Evolutionary conservation across 148 eudicot species (phyloP), one percentile per base, ranked within the genome.

Genomic region (Cornus florida): DNA sequence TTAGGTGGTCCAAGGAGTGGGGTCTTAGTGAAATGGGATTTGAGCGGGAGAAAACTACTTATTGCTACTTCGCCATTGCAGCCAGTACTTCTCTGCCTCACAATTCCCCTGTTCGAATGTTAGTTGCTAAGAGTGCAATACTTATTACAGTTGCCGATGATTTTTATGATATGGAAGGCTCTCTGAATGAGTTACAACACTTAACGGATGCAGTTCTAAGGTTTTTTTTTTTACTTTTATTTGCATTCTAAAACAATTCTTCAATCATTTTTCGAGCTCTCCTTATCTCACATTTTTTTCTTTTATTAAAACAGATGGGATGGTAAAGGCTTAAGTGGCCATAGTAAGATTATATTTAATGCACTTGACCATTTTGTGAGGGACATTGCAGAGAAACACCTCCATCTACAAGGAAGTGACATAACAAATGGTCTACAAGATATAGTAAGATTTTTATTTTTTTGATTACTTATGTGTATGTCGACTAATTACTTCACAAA

Each of bases 121-220:
- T 83, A 0, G 76, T 80, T 32, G 80, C 90, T 38, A 89, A 89
- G 71, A 64, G 74, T 69, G 83, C 84, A 7, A 80, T 85, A 64
- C 35, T 87, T 64, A 38, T 85, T 13, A 87, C 90, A 0, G 82
- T 87, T 78, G 85, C 82, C 8, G 90, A 89, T 67, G 92, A 89
- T 43, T 87, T 79, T 53, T 89, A 77, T 23, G 92, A 89, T 71
- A 80, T 79, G 83, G 79, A 82, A 75, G 90, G 88, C 46, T 82
- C 90, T 64, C 56, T 87, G 10, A 16, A 70, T 4, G 88, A 89
- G 8, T 60, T 87, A 17, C 73, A 75, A 57, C 24, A 39, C 56
- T 82, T 89, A 75, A 84, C 82, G 2, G 74, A 83, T 9, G 88
- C 90, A 2, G 68, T 89, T 10, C 69, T 82, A 77, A 87, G 84